These are phyloP conservation scores for Diaporthe vexans DNA, from an alignment of 2,329 filamentous ascomycete genomes.

Conservation along the genomic window DNA sequence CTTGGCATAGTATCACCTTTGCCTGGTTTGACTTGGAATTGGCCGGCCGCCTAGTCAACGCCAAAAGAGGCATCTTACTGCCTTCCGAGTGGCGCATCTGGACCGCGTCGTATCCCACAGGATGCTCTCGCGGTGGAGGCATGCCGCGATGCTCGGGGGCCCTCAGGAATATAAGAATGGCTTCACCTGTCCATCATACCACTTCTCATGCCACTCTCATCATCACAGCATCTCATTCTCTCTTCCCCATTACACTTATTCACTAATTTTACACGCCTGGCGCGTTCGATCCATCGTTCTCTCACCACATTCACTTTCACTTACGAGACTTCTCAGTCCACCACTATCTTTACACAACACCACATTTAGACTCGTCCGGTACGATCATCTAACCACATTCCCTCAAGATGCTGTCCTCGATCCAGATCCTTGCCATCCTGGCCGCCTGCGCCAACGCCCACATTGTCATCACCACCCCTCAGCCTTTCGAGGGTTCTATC, in stretches of 20 bases:
- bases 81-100: neutral
- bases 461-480: slow-evolving; percentile 17
- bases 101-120: slow-evolving; percentile 12
- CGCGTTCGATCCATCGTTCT: slow-evolving; percentile 22
- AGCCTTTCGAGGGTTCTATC: neutral
- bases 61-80: slow-evolving; percentile 12
- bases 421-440: slow-evolving; percentile 32
- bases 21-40: slow-evolving; percentile 27
- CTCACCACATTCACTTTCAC: slow-evolving; percentile 25
- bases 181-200: slow-evolving; percentile 8
- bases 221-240: slow-evolving; percentile 26
- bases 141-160: neutral
- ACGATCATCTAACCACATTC: slow-evolving; percentile 27
- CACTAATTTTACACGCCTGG: slow-evolving; percentile 31
- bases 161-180: slow-evolving; percentile 16
- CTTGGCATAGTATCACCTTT: slow-evolving; percentile 3
- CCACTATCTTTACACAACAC: slow-evolving; percentile 26
- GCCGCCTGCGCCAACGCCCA: slow-evolving; percentile 27
- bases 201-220: slow-evolving; percentile 22
- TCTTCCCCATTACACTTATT: slow-evolving; percentile 10
- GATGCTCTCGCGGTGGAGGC: neutral
- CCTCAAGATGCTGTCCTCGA: slow-evolving; percentile 32
- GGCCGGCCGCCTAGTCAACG: slow-evolving; percentile 15
- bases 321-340: slow-evolving; percentile 16
- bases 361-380: slow-evolving; percentile 24